A percentile compares a stretch with the other conserved stretches of the same genome.
Conservation (phyloP, 768 basidiomycete species). For the Neoboletus brunneissimus region DNA sequence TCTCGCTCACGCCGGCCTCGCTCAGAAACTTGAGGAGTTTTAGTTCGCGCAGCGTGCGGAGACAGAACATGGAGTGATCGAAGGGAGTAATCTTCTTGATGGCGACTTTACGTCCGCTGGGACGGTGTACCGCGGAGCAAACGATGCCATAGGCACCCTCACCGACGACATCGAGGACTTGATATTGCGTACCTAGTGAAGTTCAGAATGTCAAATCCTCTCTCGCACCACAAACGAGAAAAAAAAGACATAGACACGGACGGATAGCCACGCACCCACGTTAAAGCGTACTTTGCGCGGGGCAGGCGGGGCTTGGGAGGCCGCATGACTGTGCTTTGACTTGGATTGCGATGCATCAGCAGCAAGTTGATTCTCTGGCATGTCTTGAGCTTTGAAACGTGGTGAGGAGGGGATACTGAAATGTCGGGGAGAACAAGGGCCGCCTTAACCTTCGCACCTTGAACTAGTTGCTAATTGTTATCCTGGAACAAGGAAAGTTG, state of each 20-base stretch:
- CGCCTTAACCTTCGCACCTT: slow-evolving; percentile 5
- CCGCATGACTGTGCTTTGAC: slow-evolving; percentile 46
- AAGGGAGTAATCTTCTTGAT: slow-evolving; percentile 97
- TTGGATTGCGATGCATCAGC: slow-evolving; percentile 27
- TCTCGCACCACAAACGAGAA: not conserved
- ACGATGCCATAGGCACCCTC: slow-evolving; percentile 96
- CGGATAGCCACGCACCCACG: slow-evolving; percentile 51
- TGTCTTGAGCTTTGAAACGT: slow-evolving; percentile 7
- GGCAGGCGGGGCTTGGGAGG: slow-evolving; percentile 48
- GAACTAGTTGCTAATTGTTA: slow-evolving; percentile 9
- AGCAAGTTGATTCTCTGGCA: slow-evolving; percentile 28
- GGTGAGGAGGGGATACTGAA: not conserved
- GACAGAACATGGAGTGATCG: slow-evolving; percentile 93
- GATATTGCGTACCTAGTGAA: slow-evolving; percentile 67
- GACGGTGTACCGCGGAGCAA: slow-evolving; percentile 85
- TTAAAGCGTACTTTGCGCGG: slow-evolving; percentile 88
- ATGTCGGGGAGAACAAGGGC: slow-evolving; percentile 14
- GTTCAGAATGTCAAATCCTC: not conserved
- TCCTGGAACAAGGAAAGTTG: slow-evolving; percentile 20
- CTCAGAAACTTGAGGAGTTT: slow-evolving; percentile 81
- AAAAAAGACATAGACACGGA: not conserved
- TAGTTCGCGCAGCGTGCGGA: slow-evolving; percentile 85
- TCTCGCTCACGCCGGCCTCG: slow-evolving; percentile 87
- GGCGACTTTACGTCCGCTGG: slow-evolving; percentile 88
- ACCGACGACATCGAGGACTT: slow-evolving; percentile 83